Evolutionary conservation across 2,329 filamentous ascomycete genomes (phyloP), one percentile per base, ranked within the genome.

Genomic region (Hymenoscyphus infarciens): DNA sequence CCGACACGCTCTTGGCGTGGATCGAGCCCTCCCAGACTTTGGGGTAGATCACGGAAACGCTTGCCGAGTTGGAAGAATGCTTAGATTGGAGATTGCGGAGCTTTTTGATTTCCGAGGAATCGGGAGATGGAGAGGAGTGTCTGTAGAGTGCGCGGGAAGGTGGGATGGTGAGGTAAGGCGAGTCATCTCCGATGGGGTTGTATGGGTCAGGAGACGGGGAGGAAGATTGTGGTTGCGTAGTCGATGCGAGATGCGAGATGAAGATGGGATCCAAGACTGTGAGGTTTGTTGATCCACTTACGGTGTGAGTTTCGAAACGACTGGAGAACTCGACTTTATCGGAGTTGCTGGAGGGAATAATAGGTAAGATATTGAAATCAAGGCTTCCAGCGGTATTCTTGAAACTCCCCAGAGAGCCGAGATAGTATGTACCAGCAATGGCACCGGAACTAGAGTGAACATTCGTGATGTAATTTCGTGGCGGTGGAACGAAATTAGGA

Each of bases 381-480:
- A 74, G 61, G 2, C 31, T 58, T 13, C 70, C 65, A 29, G 71
- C 68, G 1, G 57, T 63, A 19, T 59, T 70, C 15, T 62, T 61
- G 61, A 72, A 73, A 27, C 22, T 59, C 13, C 57, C 67, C 2
- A 54, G 15, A 13, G 67, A 68, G 4, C 71, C 71, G 7, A 72
- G 27, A 29, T 71, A 72, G 27, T 63, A 74, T 13, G 64, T 61
- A 6, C 72, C 72, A 22, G 31, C 31, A 6, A 74, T 70, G 19
- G 45, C 60, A 1, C 70, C 71, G 7, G 70, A 67, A 22, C 35
- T 62, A 15, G 72, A 68, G n/a, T 65, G 60, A 2, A 72, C 66
- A 13, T 60, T 61, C 5, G 71, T 73, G 29, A 69, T 67, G 57
- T 74, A 73, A 38, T 73, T 67, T 42, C 72, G 68, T n/a, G 66